Evolutionary conservation across 1,139 yeast genomes (phyloP).

Genomic region (Suhomyces taliae): DNA sequence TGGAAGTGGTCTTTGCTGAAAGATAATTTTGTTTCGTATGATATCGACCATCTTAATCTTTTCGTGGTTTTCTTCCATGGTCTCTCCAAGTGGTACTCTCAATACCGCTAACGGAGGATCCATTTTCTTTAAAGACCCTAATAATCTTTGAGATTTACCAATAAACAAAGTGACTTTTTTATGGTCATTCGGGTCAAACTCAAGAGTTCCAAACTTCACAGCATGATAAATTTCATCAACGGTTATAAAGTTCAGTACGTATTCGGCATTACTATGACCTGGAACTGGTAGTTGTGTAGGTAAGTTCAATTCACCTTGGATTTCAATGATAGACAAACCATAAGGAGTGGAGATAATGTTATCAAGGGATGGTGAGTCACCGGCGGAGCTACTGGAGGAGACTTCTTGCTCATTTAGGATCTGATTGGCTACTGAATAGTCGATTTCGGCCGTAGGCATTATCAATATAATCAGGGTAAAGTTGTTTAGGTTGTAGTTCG

Average conservation of each 20-base stretch:
- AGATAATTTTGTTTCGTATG: slow-evolving; percentile 54
- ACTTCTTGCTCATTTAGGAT: slow-evolving; percentile 13
- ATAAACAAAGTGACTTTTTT: slow-evolving; percentile 55
- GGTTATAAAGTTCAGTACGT: slow-evolving; percentile 28
- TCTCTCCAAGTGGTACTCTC: slow-evolving; percentile 33
- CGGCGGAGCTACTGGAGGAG: neutral
- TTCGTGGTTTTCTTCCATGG: slow-evolving; percentile 7
- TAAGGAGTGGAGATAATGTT: slow-evolving; percentile 48
- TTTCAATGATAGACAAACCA: slow-evolving; percentile 63
- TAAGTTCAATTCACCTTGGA: slow-evolving; percentile 67
- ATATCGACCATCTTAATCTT: slow-evolving; percentile 56
- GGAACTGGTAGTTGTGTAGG: slow-evolving; percentile 42
- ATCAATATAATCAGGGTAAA: neutral
- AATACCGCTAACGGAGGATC: slow-evolving; percentile 64
- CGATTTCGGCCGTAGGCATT: slow-evolving; percentile 28
- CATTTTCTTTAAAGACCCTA: slow-evolving; percentile 56
- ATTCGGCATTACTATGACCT: slow-evolving; percentile 22
- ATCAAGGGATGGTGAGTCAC: slow-evolving; percentile 1
- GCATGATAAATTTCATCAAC: slow-evolving; percentile 45
- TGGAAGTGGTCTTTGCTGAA: slow-evolving; percentile 69
- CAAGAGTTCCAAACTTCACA: slow-evolving; percentile 58
- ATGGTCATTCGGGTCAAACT: slow-evolving; percentile 45
- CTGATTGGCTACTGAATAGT: slow-evolving; percentile 27
- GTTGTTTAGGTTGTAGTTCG: neutral
- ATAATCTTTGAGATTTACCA: slow-evolving; percentile 64